These are phyloP conservation scores for Candida tibetensis DNA, from an alignment of 805 yeast species.

Conservation along the genomic window DNA sequence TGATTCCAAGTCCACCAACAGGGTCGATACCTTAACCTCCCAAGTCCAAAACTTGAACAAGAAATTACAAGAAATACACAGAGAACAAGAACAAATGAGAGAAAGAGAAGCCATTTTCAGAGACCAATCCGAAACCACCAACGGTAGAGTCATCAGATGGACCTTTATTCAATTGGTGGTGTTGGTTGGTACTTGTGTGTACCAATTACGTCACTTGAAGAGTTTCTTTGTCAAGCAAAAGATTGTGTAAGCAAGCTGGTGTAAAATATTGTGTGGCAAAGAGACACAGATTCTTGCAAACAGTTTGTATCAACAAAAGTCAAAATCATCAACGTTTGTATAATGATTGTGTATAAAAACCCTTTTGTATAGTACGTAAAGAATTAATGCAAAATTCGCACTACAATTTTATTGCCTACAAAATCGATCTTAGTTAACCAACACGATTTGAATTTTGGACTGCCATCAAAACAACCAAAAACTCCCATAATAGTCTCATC, in stretches of 20 bases:
- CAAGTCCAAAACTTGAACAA: conserved; percentile 55
- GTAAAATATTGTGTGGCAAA: not conserved
- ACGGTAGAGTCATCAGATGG: conserved; percentile 71
- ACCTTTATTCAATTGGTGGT: conserved; percentile 68
- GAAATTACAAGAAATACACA: conserved; percentile 55
- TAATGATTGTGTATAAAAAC: too few relatives aligned
- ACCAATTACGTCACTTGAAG: conserved; percentile 77
- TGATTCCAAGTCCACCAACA: conserved; percentile 59
- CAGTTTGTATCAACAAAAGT: not conserved
- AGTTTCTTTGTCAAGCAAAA: conserved; percentile 85
- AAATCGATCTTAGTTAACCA: too few relatives aligned
- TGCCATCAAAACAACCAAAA: too few relatives aligned
- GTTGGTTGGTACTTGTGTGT: conserved; percentile 63
- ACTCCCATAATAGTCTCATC: too few relatives aligned
- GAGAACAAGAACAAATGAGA: conserved; percentile 68
- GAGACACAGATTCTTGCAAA: too few relatives aligned
- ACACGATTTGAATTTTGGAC: too few relatives aligned
- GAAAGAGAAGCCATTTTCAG: conserved; percentile 77
- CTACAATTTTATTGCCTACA: too few relatives aligned
- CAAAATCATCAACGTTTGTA: not conserved
- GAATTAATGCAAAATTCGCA: too few relatives aligned
- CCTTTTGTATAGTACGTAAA: too few relatives aligned
- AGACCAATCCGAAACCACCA: conserved; percentile 73
- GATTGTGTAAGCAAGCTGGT: conserved; percentile 67
- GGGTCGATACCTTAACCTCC: conserved; percentile 50